These are phyloP conservation scores for Apiospora sp. DNA, from an alignment of 2,329 filamentous ascomycete genomes.

Conservation along the genomic window DNA sequence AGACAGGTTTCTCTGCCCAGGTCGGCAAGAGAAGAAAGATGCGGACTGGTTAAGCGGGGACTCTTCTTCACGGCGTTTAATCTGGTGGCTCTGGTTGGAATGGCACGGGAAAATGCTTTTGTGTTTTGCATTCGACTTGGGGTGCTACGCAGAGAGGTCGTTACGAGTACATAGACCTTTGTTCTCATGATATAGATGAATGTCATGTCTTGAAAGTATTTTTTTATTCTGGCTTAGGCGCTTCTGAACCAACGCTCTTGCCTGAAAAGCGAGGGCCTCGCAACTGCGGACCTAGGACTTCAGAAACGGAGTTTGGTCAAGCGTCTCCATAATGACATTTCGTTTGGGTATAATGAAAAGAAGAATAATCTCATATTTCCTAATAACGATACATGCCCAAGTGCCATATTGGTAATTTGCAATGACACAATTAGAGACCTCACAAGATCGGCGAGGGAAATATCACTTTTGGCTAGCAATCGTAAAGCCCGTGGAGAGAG, in stretches of 20 bases:
- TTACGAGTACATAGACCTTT: slow-evolving; percentile 19
- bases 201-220: background rate
- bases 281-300: background rate
- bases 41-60: slow-evolving; percentile 41
- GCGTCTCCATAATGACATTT: background rate
- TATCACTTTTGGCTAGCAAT: background rate
- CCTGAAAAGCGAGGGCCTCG: background rate
- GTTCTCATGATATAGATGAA: slow-evolving; percentile 10
- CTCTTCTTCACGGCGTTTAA: slow-evolving; percentile 12
- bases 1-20: slow-evolving; percentile 99
- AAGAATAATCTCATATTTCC: background rate
- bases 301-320: background rate
- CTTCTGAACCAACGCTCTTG: background rate
- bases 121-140: slow-evolving; percentile 14
- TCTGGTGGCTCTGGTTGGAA: slow-evolving; percentile 21
- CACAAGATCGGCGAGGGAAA: background rate
- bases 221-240: background rate
- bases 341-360: background rate
- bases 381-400: background rate
- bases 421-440: background rate
- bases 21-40: slow-evolving; percentile 98
- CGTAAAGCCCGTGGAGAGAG: background rate
- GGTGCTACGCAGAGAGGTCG: slow-evolving; percentile 9
- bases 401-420: too few relatives aligned
- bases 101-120: slow-evolving; percentile 13